These are phyloP conservation scores for Hypoxylon sp. DNA, from an alignment of 2,329 filamentous ascomycete genomes.

Conservation along the genomic window DNA sequence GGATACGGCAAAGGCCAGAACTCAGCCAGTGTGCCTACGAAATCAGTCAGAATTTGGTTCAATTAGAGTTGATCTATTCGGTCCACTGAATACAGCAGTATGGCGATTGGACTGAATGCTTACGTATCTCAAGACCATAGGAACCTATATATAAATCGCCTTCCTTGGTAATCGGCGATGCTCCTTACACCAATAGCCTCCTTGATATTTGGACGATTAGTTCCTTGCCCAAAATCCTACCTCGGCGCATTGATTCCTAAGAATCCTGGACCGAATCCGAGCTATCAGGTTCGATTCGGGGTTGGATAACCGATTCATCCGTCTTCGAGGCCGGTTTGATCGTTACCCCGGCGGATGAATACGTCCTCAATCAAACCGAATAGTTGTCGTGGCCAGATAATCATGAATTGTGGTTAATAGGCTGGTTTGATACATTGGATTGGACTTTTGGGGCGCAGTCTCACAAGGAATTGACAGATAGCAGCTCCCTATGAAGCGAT, in stretches of 20 bases:
- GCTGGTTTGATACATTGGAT: background rate
- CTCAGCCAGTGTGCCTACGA: no score
- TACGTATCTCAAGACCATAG: background rate
- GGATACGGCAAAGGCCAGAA: no score
- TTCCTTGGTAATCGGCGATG: background rate
- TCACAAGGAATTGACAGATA: background rate
- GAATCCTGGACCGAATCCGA: background rate
- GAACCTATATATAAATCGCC: background rate
- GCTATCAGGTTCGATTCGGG: background rate
- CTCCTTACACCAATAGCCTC: background rate
- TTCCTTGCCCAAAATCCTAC: background rate
- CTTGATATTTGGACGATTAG: background rate
- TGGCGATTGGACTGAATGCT: background rate
- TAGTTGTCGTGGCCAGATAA: background rate
- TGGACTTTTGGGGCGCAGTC: background rate
- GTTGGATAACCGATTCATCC: background rate
- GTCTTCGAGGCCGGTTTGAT: background rate
- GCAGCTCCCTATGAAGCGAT: background rate
- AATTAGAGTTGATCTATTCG: no score
- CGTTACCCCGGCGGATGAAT: background rate
- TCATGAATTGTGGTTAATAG: background rate
- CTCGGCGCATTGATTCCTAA: background rate
- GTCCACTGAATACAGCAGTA: background rate
- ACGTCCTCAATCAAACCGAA: background rate
- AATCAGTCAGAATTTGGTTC: no score